Evolutionary conservation across 768 basidiomycete species (phyloP).

Genomic region (Boletus eberwhitei): DNA sequence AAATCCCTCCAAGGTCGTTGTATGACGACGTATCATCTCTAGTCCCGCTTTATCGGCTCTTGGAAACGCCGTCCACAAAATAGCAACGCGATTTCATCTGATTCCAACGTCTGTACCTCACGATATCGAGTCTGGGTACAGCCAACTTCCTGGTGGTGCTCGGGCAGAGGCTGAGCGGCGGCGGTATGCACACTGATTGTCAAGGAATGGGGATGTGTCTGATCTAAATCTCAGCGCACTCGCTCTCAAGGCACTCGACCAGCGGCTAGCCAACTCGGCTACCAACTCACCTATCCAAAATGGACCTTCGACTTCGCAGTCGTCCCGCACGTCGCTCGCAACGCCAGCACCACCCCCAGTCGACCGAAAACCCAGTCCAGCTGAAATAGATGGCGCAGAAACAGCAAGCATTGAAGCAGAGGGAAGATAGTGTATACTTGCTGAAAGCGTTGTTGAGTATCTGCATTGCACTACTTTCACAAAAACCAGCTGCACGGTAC

Average conservation of each 20-base stretch:
- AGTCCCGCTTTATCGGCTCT: constrained; percentile 71
- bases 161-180: constrained; percentile 95
- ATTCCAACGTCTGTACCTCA: constrained; percentile 55
- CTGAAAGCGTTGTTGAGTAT: constrained; percentile 6
- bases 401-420: constrained; percentile 16
- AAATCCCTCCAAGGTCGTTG: neutral
- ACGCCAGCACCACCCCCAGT: constrained; percentile 34
- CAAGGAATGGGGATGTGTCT: constrained; percentile 1
- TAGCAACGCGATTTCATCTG: constrained; percentile 68
- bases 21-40: constrained; percentile 1
- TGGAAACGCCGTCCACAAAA: constrained; percentile 62
- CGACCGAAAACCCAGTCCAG: constrained; percentile 24
- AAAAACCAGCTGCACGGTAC: neutral
- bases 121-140: constrained; percentile 77
- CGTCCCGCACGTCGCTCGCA: constrained; percentile 26
- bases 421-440: constrained; percentile 20
- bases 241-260: constrained; percentile 95
- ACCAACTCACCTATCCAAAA: constrained; percentile 30
- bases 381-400: constrained; percentile 21
- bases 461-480: constrained; percentile 3
- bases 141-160: constrained; percentile 78
- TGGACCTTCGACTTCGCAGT: constrained; percentile 28
- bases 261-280: constrained; percentile 70
- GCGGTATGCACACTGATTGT: constrained; percentile 50
- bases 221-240: constrained; percentile 62